These are phyloP conservation scores for Oryza australiensis DNA, from an alignment of 176 grass and related monocot genomes.

Conservation along the genomic window DNA sequence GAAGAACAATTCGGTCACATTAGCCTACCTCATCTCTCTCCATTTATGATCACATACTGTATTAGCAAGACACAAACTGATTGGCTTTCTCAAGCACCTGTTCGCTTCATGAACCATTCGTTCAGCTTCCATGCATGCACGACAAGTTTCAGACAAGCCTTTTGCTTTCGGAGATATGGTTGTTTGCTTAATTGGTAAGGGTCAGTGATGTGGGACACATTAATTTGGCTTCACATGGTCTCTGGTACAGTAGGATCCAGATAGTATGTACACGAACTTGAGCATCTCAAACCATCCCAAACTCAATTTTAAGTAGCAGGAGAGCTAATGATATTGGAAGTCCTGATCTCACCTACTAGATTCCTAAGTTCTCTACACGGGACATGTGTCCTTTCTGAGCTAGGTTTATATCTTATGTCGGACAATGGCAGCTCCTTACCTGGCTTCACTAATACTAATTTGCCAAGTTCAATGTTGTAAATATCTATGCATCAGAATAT, in stretches of 20 bases:
- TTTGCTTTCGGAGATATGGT: background rate
- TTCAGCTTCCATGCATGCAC: background rate
- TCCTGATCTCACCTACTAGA: constrained; percentile 31
- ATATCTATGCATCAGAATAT: too few species aligned
- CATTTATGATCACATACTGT: background rate
- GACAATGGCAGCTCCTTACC: background rate
- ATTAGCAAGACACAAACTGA: background rate
- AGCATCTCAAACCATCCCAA: constrained; percentile 22
- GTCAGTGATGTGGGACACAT: constrained; percentile 7
- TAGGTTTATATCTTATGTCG: background rate
- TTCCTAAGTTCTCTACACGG: constrained; percentile 39
- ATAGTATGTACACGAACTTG: background rate
- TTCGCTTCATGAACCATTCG: background rate
- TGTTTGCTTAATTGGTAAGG: background rate
- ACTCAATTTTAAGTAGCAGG: background rate
- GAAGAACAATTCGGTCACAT: background rate
- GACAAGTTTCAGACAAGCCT: background rate
- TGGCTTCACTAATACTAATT: constrained; percentile 19
- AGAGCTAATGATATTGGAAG: constrained; percentile 14
- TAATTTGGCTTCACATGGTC: constrained; percentile 20
- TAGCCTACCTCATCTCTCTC: background rate
- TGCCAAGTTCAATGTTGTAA: too few species aligned
- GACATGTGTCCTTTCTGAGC: constrained; percentile 47
- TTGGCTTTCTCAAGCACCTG: background rate
- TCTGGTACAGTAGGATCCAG: constrained; percentile 18